phyloP scores from a whole-genome alignment of 164 flowering plant species.

The Houttuynia cordata region DNA sequence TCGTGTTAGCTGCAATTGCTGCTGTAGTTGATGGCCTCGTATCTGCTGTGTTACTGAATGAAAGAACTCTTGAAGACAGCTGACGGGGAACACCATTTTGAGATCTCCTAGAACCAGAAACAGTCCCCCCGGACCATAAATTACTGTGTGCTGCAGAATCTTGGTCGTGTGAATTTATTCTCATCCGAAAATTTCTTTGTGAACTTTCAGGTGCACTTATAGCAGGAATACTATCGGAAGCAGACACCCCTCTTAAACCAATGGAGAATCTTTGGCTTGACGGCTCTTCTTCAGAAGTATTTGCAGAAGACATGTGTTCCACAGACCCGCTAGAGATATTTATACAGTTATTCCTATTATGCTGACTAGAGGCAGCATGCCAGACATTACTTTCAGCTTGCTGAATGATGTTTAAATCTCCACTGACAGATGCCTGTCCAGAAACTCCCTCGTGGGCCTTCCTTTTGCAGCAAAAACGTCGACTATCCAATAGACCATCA shows the following conservation, averaged over 20 bases:
- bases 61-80: conserved; percentile 13
- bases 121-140: conserved; percentile 15
- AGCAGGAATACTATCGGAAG: conserved; percentile 22
- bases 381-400: conserved; percentile 33
- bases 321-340: conserved; percentile 18
- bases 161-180: conserved; percentile 17
- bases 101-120: conserved; percentile 11
- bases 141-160: conserved; percentile 24
- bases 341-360: conserved; percentile 18
- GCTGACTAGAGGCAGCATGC: conserved; percentile 23
- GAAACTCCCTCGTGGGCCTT: conserved; percentile 51
- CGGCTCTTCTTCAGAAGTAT: conserved; percentile 20
- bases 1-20: conserved; percentile 13
- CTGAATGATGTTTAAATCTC: conserved; percentile 29
- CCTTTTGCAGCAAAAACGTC: conserved; percentile 61
- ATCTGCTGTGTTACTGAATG: conserved; percentile 23
- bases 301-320: conserved; percentile 11
- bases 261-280: conserved; percentile 25
- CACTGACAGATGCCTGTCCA: conserved; percentile 50
- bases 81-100: conserved; percentile 17
- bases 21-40: conserved; percentile 20
- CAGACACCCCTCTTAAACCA: conserved; percentile 17
- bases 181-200: conserved; percentile 28
- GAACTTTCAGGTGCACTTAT: conserved; percentile 20
- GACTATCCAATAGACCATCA: conserved; percentile 41